phyloP scores from a whole-genome alignment of 257 asterid species.

The Nyctanthes arbortristis region DNA sequence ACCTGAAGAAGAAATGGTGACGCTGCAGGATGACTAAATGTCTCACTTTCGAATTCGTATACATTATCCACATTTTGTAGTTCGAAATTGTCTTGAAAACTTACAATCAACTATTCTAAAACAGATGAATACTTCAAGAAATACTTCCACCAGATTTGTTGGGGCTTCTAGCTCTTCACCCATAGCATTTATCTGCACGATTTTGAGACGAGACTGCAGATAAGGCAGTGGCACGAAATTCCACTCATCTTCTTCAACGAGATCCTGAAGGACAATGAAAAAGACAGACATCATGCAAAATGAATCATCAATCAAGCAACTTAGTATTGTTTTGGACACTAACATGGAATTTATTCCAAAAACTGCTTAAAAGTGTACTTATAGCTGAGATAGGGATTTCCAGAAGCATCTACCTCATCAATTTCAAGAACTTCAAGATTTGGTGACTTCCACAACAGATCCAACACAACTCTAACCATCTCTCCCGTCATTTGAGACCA shows the following conservation, averaged over 20 bases:
- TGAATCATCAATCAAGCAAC: not conserved
- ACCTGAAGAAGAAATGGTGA: too few relatives aligned
- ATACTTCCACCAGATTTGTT: not conserved
- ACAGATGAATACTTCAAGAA: not conserved
- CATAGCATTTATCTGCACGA: not conserved
- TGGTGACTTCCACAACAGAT: not conserved
- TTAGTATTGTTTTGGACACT: too few relatives aligned
- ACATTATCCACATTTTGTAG: not conserved
- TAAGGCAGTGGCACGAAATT: not conserved
- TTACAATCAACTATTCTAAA: not conserved
- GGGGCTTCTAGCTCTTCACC: not conserved
- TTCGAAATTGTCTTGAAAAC: not conserved
- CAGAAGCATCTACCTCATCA: not conserved
- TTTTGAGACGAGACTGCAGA: not conserved
- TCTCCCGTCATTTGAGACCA: not conserved
- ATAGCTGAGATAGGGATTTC: too few relatives aligned
- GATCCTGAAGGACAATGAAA: not conserved
- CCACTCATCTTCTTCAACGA: not conserved
- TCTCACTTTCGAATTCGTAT: not conserved
- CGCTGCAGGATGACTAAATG: too few relatives aligned
- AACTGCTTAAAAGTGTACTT: too few relatives aligned
- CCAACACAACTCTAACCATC: not conserved
- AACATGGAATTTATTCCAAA: too few relatives aligned
- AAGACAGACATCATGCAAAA: not conserved
- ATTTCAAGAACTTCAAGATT: not conserved